These are phyloP conservation scores for Peterozyma toletana DNA, from an alignment of 805 yeast species.

Conservation along the genomic window DNA sequence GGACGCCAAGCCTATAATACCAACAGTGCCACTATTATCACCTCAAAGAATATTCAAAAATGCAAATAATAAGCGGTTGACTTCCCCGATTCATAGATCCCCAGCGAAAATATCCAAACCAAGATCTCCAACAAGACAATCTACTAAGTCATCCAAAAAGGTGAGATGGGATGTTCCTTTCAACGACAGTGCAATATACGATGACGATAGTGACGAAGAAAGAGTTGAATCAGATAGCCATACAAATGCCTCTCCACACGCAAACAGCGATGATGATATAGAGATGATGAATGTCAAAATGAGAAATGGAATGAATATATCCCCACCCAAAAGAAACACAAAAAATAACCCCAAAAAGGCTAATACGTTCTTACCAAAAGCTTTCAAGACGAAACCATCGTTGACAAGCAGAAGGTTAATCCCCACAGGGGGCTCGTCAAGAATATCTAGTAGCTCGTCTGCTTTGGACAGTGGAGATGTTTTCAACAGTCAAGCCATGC, in stretches of 20 bases:
- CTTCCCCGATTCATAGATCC: slow-evolving; percentile 9
- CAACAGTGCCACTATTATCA: background rate
- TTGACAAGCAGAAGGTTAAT: slow-evolving; percentile 3
- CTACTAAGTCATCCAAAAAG: slow-evolving; percentile 24
- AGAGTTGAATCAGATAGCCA: background rate
- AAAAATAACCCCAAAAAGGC: background rate
- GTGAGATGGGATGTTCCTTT: slow-evolving; percentile 40
- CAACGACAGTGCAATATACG: slow-evolving; percentile 7
- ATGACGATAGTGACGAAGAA: slow-evolving; percentile 1
- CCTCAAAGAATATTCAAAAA: slow-evolving; percentile 13
- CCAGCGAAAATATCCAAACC: slow-evolving; percentile 10
- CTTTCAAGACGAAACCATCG: background rate
- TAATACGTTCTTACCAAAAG: background rate
- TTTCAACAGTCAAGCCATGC: background rate
- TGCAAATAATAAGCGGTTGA: slow-evolving; percentile 15
- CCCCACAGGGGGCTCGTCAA: background rate
- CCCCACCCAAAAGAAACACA: slow-evolving; percentile 1
- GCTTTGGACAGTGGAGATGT: background rate
- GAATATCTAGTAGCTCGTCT: background rate
- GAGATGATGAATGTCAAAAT: slow-evolving; percentile 3
- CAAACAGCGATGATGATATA: slow-evolving; percentile 11
- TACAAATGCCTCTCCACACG: slow-evolving; percentile 2
- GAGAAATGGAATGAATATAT: slow-evolving; percentile 5
- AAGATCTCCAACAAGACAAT: slow-evolving; percentile 10
- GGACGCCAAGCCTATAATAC: background rate